A percentile compares a stretch with the other conserved stretches of the same genome.
phyloP scores from a whole-genome alignment of 768 basidiomycete species.

The Auricularia auricula-judae region DNA sequence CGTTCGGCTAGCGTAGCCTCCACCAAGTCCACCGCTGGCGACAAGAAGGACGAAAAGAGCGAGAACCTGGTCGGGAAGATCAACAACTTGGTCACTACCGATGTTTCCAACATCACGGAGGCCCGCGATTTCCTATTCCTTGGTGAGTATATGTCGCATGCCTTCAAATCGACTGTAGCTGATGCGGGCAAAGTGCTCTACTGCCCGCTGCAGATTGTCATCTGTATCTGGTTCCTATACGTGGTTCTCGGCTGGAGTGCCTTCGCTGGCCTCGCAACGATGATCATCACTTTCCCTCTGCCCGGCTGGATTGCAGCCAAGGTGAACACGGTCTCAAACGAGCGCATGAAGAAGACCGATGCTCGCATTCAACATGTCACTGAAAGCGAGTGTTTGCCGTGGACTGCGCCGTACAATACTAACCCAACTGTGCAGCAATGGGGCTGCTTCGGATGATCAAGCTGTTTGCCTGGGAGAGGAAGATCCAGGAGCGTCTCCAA shows the following conservation, averaged over 20 bases:
- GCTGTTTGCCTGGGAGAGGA: slow-evolving; percentile 43
- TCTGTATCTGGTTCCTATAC: slow-evolving; percentile 26
- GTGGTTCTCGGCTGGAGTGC: slow-evolving; percentile 24
- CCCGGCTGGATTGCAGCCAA: slow-evolving; percentile 44
- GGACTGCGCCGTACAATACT: slow-evolving; percentile 1
- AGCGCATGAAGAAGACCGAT: slow-evolving; percentile 47
- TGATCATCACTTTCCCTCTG: slow-evolving; percentile 43
- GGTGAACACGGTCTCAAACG: slow-evolving; percentile 36
- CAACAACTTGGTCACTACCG: slow-evolving; percentile 65
- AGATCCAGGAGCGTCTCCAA: slow-evolving; percentile 39
- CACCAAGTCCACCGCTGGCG: background rate
- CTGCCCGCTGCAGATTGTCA: slow-evolving; percentile 19
- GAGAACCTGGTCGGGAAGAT: slow-evolving; percentile 60
- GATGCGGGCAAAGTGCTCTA: background rate
- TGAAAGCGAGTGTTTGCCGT: slow-evolving; percentile 34
- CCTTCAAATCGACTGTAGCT: background rate
- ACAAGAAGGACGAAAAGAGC: slow-evolving; percentile 17
- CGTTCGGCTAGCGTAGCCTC: slow-evolving; percentile 3
- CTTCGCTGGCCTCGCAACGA: slow-evolving; percentile 44
- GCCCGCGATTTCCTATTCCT: slow-evolving; percentile 27
- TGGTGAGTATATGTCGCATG: background rate
- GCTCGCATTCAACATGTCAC: slow-evolving; percentile 49
- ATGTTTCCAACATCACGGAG: slow-evolving; percentile 32
- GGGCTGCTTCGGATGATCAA: slow-evolving; percentile 58
- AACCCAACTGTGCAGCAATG: slow-evolving; percentile 26